Percentiles rank a stretch among this genome's conserved stretches.
Conservation (phyloP, 2,329 filamentous ascomycete genomes). For the Colletotrichum sp. region DNA sequence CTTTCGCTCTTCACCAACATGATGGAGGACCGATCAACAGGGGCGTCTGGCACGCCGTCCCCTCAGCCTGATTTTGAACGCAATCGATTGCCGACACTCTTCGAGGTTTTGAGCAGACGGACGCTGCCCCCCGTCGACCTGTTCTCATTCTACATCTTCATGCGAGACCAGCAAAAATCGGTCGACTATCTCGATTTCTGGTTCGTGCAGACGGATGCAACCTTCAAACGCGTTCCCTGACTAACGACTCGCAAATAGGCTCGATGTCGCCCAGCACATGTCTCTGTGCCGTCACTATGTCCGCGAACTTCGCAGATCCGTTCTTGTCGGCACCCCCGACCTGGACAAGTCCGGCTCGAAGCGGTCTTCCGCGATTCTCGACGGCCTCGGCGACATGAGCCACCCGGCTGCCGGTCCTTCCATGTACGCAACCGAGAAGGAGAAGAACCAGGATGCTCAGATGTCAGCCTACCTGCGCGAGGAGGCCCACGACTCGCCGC, state of each 20-base stretch:
- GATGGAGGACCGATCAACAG: constrained; percentile 39
- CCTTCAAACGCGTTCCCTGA: constrained; percentile 3
- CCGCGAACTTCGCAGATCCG: constrained; percentile 89
- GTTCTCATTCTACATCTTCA: constrained; percentile 99
- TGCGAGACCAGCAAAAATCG: constrained; percentile 97
- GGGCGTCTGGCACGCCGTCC: constrained; percentile 46
- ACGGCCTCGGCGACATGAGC: constrained; percentile 72
- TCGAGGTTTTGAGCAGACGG: constrained; percentile 91
- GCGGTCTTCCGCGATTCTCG: constrained; percentile 81
- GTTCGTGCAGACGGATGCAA: constrained; percentile 54
- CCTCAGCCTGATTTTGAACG: constrained; percentile 67
- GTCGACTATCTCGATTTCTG: constrained; percentile 99
- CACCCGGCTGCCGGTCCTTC: constrained; percentile 64
- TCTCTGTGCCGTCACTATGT: constrained; percentile 97
- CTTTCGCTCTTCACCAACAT: constrained; percentile 17
- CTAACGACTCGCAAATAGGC: constrained; percentile 60
- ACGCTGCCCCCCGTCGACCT: constrained; percentile 96
- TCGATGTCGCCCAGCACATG: constrained; percentile 99
- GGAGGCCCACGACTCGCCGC: constrained; percentile 59
- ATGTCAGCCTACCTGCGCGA: constrained; percentile 89
- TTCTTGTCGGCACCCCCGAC: constrained; percentile 92
- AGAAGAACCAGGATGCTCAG: constrained; percentile 83
- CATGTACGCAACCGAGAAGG: constrained; percentile 71
- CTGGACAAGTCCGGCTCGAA: constrained; percentile 82
- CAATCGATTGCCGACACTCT: constrained; percentile 90